Evolutionary conservation across 2,329 filamentous ascomycete genomes (phyloP).

Genomic region (Emmonsiellopsis sp.): DNA sequence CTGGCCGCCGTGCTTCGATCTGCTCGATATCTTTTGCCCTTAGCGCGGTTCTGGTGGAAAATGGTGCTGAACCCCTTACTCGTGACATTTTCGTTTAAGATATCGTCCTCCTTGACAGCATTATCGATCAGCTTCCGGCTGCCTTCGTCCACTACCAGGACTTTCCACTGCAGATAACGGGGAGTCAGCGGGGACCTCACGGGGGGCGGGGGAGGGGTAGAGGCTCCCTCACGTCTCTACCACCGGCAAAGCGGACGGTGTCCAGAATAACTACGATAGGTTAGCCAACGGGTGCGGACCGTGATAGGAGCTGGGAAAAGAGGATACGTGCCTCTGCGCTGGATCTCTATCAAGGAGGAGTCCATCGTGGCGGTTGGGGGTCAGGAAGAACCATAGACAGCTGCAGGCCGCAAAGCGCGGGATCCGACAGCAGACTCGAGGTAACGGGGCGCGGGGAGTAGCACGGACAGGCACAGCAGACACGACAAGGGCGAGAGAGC

Average conservation of each 20-base stretch:
- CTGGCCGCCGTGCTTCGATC: conserved; percentile 75
- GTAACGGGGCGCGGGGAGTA: neutral
- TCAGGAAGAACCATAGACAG: conserved; percentile 20
- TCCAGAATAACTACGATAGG: conserved; percentile 54
- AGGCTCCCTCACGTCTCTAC: conserved; percentile 57
- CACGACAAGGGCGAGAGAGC: neutral
- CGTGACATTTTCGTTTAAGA: conserved; percentile 91
- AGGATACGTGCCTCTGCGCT: conserved; percentile 57
- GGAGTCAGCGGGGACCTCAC: conserved; percentile 20
- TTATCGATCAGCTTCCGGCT: conserved; percentile 84
- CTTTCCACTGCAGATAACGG: conserved; percentile 68
- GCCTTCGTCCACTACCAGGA: conserved; percentile 76
- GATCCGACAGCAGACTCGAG: neutral
- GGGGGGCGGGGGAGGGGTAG: conserved; percentile 12
- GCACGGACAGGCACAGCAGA: neutral
- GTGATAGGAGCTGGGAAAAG: neutral
- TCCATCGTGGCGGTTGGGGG: conserved; percentile 55
- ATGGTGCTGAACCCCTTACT: conserved; percentile 48
- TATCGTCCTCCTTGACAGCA: conserved; percentile 88
- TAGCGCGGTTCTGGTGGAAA: conserved; percentile 7
- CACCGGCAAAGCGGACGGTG: conserved; percentile 67
- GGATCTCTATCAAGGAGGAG: conserved; percentile 73
- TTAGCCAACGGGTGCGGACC: neutral
- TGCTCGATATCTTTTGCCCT: conserved; percentile 69
- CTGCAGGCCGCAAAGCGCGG: conserved; percentile 2